phyloP scores from a whole-genome alignment of 139 green algal species.

The Tetraselmis chui region DNA sequence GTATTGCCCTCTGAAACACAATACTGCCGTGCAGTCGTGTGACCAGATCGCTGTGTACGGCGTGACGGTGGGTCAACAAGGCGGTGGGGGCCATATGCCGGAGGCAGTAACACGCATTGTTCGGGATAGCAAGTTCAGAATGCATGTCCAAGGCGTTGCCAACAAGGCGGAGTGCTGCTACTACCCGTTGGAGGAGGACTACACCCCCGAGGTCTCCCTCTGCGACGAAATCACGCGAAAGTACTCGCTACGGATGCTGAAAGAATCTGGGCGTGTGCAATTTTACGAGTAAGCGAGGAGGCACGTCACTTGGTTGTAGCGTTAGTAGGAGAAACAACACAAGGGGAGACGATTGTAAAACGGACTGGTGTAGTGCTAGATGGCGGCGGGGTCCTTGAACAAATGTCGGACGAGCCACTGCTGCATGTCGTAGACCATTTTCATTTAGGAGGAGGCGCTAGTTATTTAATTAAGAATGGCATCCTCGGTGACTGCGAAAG shows the following conservation, averaged over 20 bases:
- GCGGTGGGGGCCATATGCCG: not conserved
- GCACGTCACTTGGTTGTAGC: too few relatives aligned
- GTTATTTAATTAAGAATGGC: too few relatives aligned
- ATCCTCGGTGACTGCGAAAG: too few relatives aligned
- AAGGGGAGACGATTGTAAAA: too few relatives aligned
- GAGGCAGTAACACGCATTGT: not conserved
- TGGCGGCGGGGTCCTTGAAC: too few relatives aligned
- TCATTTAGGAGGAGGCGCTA: too few relatives aligned
- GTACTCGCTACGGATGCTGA: conserved; percentile 13
- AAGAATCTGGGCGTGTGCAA: conserved; percentile 4
- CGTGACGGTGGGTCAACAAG: not conserved
- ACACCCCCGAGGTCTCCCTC: conserved; percentile 3
- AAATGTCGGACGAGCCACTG: too few relatives aligned
- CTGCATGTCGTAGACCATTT: too few relatives aligned
- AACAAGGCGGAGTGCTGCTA: conserved; percentile 1
- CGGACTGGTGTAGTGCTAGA: too few relatives aligned
- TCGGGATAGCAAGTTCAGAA: not conserved
- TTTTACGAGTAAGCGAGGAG: conserved; percentile 12
- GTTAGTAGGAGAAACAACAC: too few relatives aligned
- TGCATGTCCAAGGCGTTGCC: conserved; percentile 10
- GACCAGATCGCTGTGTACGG: not conserved
- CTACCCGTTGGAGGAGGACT: conserved; percentile 6
- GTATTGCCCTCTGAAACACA: too few relatives aligned
- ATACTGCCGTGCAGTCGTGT: not conserved
- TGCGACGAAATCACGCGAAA: conserved; percentile 13